Base-by-base conservation (phyloP, 768 basidiomycete genomes). In the Termitomyces sp. region DNA sequence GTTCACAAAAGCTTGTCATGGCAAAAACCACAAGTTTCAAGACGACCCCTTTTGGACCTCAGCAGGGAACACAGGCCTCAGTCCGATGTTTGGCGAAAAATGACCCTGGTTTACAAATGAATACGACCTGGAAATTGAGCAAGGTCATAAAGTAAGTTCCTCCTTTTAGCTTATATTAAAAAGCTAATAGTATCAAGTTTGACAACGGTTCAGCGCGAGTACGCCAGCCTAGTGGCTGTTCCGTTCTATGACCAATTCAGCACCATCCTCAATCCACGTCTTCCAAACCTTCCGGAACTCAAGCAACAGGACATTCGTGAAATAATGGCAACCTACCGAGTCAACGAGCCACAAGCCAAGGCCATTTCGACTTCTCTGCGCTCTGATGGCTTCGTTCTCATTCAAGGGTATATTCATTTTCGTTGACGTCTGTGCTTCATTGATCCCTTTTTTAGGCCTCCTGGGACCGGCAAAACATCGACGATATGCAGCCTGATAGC, bases 401-500 rank as follows among this genome's bases (percentile, higher is more conserved):
- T 99, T 55, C 97, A 99, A 80, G 97, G 97, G 96, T 95, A 67
- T 55, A 66, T 55, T 35, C 13, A 7, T 46, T 55, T 33, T 32
- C 18, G 28, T 46, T 44, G 44, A n/a, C 50, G 13, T 5, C 20
- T 33, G 43, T 49, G 16, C n/a, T 28, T 32, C 33, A 41, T 57
- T 55, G 48, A 56, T 45, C 7, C 16, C 43, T 54, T 40, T 20
- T 51, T 28, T 22, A 95, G 96, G 24, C 97, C 97, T 36, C 97
- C 97, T 1, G 97, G 97, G 55, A 99, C 97, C 0, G 97, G 97
- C 13, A 99, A 99, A 74, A 99, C 97, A 9, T 96, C 92, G 22
- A 99, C 97, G 1, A 98, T 99, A 60, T 93, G 93, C 63, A 94
- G 92, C 22, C 78, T 99, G n/a, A 89, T 97, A 6, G 86, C 91